Evolutionary conservation across 495 filamentous ascomycete genomes (phyloP), one percentile per base, ranked within the genome.

Genomic region (Podospora pseudoanserina): DNA sequence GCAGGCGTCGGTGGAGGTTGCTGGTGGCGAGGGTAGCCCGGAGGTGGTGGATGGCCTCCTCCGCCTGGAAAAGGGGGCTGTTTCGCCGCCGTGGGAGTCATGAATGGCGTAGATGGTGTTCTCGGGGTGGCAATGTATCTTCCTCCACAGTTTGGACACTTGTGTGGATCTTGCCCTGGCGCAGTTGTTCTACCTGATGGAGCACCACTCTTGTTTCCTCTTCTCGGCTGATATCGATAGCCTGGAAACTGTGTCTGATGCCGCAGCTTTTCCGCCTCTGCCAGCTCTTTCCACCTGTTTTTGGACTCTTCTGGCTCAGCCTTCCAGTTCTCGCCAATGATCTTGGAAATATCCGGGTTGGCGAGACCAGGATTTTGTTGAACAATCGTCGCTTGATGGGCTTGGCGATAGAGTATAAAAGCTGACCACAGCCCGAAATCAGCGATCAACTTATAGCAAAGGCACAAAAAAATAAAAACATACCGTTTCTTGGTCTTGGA

Each of bases 271-370:
- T 98, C 95, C 80, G 97, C 92, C 88, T 96, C 93, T 69, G 95
- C 96, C 16, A 97, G 85, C 66, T 82, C 83, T 77, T 94, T 96
- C 96, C 96, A 99, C 73, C 91, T 85, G 54, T 87, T 86, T 79
- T 96, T 97, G 30, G 86, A 84, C n/a, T 91, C 88, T 39, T 89
- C 83, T 4, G 89, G 81, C 69, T 93, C 87, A 68, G 86, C 82
- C 67, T 88, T 86, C 95, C 95, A 99, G 85, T 92, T 89, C 74
- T 94, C 90, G 57, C 96, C 95, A 73, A 98, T 97, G 71, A 97
- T 95, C 79, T 98, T 98, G 53, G 95, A 98, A 67, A 99, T 97
- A 62, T 99, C 93, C 5, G 95, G 95, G 79, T 99, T 99, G 44
- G 96, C 88, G 70, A 97, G 87, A 56, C 93, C 92, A 5, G 94